Percentiles rank a stretch among this genome's conserved stretches.
Conservation (phyloP, 768 basidiomycete genomes). For the Phylloporus scabripes region DNA sequence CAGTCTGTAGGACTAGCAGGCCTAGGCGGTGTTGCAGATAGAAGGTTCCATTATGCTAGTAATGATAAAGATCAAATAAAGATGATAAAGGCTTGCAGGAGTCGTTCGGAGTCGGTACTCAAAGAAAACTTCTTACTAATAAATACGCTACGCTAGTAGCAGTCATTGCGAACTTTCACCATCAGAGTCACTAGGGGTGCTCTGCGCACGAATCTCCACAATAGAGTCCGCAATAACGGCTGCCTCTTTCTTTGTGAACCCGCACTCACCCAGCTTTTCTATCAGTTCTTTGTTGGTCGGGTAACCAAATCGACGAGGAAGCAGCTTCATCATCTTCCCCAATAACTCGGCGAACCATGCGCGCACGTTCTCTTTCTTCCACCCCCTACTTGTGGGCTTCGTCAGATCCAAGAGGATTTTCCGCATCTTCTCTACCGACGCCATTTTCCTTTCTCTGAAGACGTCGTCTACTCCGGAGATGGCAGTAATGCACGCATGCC, state of each 20-base stretch:
- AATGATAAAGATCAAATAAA: no score
- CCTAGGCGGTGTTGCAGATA: no score
- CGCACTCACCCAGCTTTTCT: constrained; percentile 13
- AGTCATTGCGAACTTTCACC: neutral
- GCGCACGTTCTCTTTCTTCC: constrained; percentile 13
- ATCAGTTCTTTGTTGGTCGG: constrained; percentile 8
- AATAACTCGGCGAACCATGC: constrained; percentile 16
- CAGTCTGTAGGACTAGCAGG: no score
- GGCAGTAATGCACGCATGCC: constrained; percentile 40
- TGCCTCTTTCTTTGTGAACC: constrained; percentile 17
- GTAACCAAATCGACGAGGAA: constrained; percentile 6
- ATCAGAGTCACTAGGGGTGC: neutral
- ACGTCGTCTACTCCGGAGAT: constrained; percentile 19
- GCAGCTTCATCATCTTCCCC: constrained; percentile 17
- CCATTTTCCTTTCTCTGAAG: constrained; percentile 26
- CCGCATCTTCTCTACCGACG: constrained; percentile 25
- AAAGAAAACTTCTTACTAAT: neutral
- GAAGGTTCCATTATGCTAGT: no score
- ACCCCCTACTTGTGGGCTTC: constrained; percentile 1
- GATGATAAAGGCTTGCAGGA: no score
- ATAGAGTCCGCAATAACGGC: constrained; percentile 16
- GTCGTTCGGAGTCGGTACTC: constrained; percentile 5
- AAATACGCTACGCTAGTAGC: neutral
- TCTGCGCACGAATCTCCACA: constrained; percentile 1
- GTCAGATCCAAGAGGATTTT: constrained; percentile 11